Conservation (phyloP, 768 basidiomycete species). For the Tephrocybe rancida region DNA sequence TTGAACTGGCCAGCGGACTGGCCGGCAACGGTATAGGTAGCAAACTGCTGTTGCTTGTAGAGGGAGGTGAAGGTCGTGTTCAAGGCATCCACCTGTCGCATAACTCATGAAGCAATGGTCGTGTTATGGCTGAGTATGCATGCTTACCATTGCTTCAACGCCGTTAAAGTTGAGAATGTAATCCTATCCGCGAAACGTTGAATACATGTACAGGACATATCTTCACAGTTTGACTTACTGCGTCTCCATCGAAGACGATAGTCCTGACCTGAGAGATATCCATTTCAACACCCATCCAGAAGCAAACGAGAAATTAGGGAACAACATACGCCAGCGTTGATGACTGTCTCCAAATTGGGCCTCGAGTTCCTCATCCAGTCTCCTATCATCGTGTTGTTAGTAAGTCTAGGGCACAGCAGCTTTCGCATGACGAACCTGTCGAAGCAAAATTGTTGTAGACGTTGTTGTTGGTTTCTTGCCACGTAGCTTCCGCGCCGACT, state of each 20-base stretch:
- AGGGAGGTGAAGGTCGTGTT: conserved; percentile 45
- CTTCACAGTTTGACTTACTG: conserved; percentile 33
- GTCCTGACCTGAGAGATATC: conserved; percentile 36
- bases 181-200: conserved; percentile 35
- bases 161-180: conserved; percentile 58
- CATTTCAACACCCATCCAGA: neutral
- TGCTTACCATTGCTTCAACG: conserved; percentile 55
- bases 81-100: conserved; percentile 43
- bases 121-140: neutral
- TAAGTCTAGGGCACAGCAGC: neutral
- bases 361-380: conserved; percentile 62
- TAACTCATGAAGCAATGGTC: neutral
- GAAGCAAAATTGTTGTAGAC: conserved; percentile 53
- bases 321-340: conserved; percentile 55
- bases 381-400: conserved; percentile 24
- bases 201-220: neutral
- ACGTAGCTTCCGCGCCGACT: conserved; percentile 48
- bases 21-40: conserved; percentile 52
- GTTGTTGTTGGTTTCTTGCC: conserved; percentile 39
- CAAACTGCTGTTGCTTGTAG: conserved; percentile 45
- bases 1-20: conserved; percentile 54
- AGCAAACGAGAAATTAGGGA: neutral
- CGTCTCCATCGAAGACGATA: conserved; percentile 59
- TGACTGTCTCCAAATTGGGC: conserved; percentile 55
- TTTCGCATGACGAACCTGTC: conserved; percentile 36